These are phyloP conservation scores for Pseudofabraea citricarpa DNA, from an alignment of 2,329 filamentous ascomycete species.

Conservation along the genomic window DNA sequence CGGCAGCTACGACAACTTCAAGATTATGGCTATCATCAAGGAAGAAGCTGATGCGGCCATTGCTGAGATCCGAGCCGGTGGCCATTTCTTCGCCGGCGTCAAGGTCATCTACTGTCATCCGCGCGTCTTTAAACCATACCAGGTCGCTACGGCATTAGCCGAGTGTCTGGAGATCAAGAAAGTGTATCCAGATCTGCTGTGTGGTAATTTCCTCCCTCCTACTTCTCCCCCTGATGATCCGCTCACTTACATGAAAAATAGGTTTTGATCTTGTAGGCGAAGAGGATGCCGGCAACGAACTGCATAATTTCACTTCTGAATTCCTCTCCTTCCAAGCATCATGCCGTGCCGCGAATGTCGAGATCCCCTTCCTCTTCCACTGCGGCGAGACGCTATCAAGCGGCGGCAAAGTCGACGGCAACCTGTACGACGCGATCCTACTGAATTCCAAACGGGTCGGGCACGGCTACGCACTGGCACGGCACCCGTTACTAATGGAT, in stretches of 20 bases:
- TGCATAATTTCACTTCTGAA: conserved; percentile 49
- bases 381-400: conserved; percentile 70
- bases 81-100: conserved; percentile 52
- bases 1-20: conserved; percentile 45
- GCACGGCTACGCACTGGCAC: conserved; percentile 65
- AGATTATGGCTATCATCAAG: conserved; percentile 57
- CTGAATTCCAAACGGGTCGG: conserved; percentile 66
- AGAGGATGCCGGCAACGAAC: conserved; percentile 60
- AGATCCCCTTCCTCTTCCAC: conserved; percentile 72
- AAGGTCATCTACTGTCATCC: conserved; percentile 71
- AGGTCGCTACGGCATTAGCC: conserved; percentile 47
- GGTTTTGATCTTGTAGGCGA: conserved; percentile 66
- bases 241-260: conserved; percentile 19
- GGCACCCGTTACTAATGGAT: conserved; percentile 62
- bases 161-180: conserved; percentile 60
- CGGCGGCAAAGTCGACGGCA: conserved; percentile 60
- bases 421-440: conserved; percentile 63
- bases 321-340: conserved; percentile 50
- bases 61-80: conserved; percentile 30
- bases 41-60: conserved; percentile 47
- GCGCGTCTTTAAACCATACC: conserved; percentile 45
- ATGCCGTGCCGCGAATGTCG: conserved; percentile 42
- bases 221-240: background rate
- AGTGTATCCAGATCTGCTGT: conserved; percentile 53
- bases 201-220: conserved; percentile 42